Percentiles rank a stretch among this genome's conserved stretches.
Conservation (phyloP, 1,284 basidiomycete genomes). For the Cerrena zonata region DNA sequence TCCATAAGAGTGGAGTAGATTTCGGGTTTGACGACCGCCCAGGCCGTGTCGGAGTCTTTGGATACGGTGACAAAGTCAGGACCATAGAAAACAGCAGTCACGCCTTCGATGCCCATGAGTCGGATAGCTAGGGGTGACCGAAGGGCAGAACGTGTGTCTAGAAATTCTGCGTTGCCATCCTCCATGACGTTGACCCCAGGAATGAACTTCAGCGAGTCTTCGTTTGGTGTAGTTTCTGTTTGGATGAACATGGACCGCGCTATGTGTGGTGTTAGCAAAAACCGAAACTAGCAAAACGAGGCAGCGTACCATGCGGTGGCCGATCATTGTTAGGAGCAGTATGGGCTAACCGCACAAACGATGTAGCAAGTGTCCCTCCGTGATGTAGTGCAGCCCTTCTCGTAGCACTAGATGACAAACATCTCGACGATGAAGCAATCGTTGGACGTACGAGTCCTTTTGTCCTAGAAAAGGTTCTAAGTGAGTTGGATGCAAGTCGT, state of each 20-base stretch:
- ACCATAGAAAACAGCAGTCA: constrained; percentile 87
- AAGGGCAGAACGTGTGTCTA: constrained; percentile 80
- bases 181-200: constrained; percentile 85
- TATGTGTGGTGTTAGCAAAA: constrained; percentile 27
- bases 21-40: constrained; percentile 95
- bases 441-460: neutral
- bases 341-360: constrained; percentile 26
- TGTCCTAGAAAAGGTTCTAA: neutral
- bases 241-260: constrained; percentile 93
- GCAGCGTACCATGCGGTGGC: constrained; percentile 20
- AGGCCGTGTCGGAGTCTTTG: constrained; percentile 81
- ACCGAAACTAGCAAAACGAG: neutral
- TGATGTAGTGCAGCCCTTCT: constrained; percentile 23
- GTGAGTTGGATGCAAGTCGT: neutral
- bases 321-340: constrained; percentile 9
- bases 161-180: constrained; percentile 83
- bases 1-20: constrained; percentile 98
- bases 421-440: neutral
- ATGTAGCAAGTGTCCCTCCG: constrained; percentile 33
- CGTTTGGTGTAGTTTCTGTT: constrained; percentile 95
- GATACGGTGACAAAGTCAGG: constrained; percentile 97
- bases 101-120: constrained; percentile 89
- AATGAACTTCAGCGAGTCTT: constrained; percentile 96
- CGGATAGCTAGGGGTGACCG: constrained; percentile 87
- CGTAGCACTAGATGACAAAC: constrained; percentile 18